Evolutionary conservation across 495 filamentous ascomycete species (phyloP), one percentile per base, ranked within the genome.

Genomic region (Aspergillus kassunensis): DNA sequence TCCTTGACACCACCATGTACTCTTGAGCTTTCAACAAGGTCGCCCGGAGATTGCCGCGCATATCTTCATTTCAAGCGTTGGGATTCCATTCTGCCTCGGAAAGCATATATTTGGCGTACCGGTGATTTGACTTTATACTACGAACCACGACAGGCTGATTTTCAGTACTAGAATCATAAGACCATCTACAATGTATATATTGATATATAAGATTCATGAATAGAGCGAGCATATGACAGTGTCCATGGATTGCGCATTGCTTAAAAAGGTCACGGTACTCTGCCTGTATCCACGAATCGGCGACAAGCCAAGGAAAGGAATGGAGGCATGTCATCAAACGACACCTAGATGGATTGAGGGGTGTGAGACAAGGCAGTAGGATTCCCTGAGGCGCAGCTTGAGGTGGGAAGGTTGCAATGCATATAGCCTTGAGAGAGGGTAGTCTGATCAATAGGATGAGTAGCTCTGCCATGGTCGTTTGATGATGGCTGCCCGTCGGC

Each of bases 301-400:
- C 19, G 36, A 37, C 15, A 15, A 31, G 21, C 23, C 31, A 29
- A 31, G 12, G 36, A 24, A 20, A 34, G 41, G 15, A 24, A 20
- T 2, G 16, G 43, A 34, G 16, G 23, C 33, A 24, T 25, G 51
- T 24, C 51, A 53, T 46, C 15, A 35, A 19, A 40, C 33, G 42
- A 23, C 30, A 46, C 9, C 29, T 33, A 37, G 33, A 44, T 35
- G 42, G 31, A 15, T 46, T 56, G 35, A 34, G 41, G 42, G 46
- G 40, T 21, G 31, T 56, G 43, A 56, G 49, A 56, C 54, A 44
- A 37, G 46, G 44, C 49, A 20, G 21, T n/a, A 2, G n/a, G 3
- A 19, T 10, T 47, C 40, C 37, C 8, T 31, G 25, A 29, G 42
- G 25, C 29, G 18, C 43, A 20, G 24, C 16, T 6, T 44, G 8